Evolutionary conservation across 225 moss, liverwort and hornwort genomes (phyloP).

Genomic region (Polytrichum commune): DNA sequence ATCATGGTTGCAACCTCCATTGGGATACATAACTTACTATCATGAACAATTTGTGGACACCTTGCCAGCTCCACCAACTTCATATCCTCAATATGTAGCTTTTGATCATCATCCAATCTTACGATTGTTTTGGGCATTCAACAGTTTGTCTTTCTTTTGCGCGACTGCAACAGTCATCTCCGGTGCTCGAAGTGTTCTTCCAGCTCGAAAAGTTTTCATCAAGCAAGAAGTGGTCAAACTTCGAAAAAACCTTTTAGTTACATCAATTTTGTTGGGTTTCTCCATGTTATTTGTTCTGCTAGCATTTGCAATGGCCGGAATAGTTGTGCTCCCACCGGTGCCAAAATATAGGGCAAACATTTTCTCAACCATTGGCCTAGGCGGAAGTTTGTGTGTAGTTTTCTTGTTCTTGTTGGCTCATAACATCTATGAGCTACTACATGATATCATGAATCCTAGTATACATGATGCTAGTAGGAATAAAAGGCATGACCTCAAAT

Average conservation of each 20-base stretch:
- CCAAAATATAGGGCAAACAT: constrained; percentile 20
- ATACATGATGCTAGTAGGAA: no score
- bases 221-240: constrained; percentile 17
- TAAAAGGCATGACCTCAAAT: no score
- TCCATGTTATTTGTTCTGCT: constrained; percentile 21
- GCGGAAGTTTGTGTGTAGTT: background rate
- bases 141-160: constrained; percentile 39
- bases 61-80: constrained; percentile 8
- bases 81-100: constrained; percentile 9
- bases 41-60: background rate
- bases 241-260: background rate
- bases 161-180: constrained; percentile 25
- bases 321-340: constrained; percentile 22
- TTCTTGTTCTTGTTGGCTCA: background rate
- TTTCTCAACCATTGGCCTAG: constrained; percentile 7
- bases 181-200: constrained; percentile 18
- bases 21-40: constrained; percentile 13
- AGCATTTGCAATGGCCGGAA: constrained; percentile 31
- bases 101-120: constrained; percentile 12
- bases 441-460: background rate
- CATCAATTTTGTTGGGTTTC: background rate
- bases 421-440: background rate
- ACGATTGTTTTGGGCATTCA: constrained; percentile 23
- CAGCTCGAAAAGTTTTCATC: constrained; percentile 16
- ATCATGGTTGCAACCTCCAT: constrained; percentile 7